Base-by-base conservation (phyloP, 83 land plant genomes). In the Diphasiastrum complanatum region DNA sequence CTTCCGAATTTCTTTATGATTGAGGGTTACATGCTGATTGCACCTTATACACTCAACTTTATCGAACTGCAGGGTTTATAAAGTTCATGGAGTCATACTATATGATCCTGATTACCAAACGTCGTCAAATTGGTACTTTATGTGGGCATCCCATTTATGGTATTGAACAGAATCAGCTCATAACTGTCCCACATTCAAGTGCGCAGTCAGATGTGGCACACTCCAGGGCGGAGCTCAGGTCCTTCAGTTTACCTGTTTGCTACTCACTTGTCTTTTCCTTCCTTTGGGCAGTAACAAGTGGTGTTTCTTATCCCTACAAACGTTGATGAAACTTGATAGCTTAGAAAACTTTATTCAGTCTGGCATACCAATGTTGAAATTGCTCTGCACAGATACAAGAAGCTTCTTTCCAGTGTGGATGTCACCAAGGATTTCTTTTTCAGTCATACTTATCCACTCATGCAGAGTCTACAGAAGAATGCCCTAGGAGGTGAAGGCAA, bases 131-230 rank as follows among this genome's bases (percentile, higher is more conserved):
- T 55, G 99, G 99, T 46, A 68, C 63, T 20, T 52, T 93, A 23
- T 93, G 99, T 75, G 99, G 96, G 22, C 99, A 93, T 75, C 81
- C 99, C 5, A 81, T 93, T 11, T 93, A 93, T 62, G 37, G 83
- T 45, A 84, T 93, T 20, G 92, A 89, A 28, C 96, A 93, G 67
- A 86, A 79, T 67, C 96, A 93, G 47, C 51, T 93, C 60, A 75
- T 89, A 34, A 78, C 96, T 4, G 78, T 93, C 28, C 99, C 99
- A 0, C 96, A 93, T 66, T 74, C 83, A n/a, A 69, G 83, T 22
- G 76, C 89, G 46, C 99, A 93, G 62, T 70, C 96, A 11, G 98
- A 93, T 47, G 63, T 81, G n/a, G 85, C 96, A 1, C 74, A 77
- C 67, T 85, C 98, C 18, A 93, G 89, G 75, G 80, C 83, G 6